These are phyloP conservation scores for Solanum appendiculatum DNA, from an alignment of 257 asterid species.

Conservation along the genomic window DNA sequence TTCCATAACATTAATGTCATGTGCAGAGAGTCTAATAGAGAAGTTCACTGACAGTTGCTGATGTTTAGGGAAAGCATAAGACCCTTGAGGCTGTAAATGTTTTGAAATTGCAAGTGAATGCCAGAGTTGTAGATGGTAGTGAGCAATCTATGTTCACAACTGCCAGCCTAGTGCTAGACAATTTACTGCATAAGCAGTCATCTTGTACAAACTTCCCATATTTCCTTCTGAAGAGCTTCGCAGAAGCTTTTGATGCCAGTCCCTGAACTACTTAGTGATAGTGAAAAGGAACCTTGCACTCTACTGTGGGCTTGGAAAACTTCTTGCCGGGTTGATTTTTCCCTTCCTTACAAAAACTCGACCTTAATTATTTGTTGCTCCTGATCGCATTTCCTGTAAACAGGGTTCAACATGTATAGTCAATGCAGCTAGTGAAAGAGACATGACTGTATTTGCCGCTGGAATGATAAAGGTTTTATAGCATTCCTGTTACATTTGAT, in stretches of 20 bases:
- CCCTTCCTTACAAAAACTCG: not conserved
- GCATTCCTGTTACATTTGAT: not conserved
- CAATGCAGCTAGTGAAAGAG: slow-evolving; percentile 95
- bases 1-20: not conserved
- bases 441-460: slow-evolving; percentile 87
- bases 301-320: not conserved
- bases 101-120: not conserved
- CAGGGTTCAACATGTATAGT: slow-evolving; percentile 95
- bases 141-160: not conserved
- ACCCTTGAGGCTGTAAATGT: not conserved
- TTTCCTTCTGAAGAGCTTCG: not conserved
- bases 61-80: not conserved
- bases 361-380: not conserved
- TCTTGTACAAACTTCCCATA: not conserved
- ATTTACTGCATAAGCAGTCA: not conserved
- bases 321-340: not conserved
- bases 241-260: not conserved
- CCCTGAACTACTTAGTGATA: not conserved
- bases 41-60: not conserved
- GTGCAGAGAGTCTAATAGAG: not conserved
- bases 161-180: not conserved
- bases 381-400: slow-evolving; percentile 3
- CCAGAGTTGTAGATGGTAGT: not conserved
- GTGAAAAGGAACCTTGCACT: not conserved
- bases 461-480: slow-evolving; percentile 87